phyloP scores from a whole-genome alignment of 345 rosid genomes.

The Eucalyptus regnans region DNA sequence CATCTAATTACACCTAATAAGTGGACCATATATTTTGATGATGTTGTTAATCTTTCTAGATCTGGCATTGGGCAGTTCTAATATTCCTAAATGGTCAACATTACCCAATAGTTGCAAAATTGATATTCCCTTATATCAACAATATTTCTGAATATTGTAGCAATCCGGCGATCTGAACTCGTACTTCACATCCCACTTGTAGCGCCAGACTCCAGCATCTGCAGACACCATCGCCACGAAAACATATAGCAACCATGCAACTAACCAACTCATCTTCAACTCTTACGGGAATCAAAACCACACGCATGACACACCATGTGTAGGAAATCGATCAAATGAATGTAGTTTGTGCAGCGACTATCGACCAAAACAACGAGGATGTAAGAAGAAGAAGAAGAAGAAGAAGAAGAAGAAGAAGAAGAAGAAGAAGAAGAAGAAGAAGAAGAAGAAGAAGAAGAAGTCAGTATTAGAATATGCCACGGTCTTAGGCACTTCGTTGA shows the following conservation, averaged over 20 bases:
- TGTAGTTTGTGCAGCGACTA: neutral
- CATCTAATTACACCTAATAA: too few relatives aligned
- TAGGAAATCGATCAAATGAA: neutral
- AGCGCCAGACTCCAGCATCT: constrained; percentile 20
- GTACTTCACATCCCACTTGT: constrained; percentile 62
- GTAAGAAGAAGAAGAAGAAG: neutral
- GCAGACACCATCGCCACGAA: neutral
- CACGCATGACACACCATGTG: rapidly evolving
- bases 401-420: too few relatives aligned
- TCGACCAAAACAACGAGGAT: neutral
- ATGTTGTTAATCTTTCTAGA: too few relatives aligned
- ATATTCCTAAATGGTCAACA: too few relatives aligned
- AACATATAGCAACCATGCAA: neutral
- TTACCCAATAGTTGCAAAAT: too few relatives aligned
- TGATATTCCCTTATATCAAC: too few relatives aligned
- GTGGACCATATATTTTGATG: too few relatives aligned
- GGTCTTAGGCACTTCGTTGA: neutral
- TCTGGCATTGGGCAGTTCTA: too few relatives aligned
- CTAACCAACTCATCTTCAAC: neutral
- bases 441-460: neutral
- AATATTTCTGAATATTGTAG: neutral
- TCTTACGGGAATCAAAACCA: neutral
- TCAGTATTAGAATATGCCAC: neutral
- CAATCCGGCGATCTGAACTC: constrained; percentile 64
- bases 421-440: too few relatives aligned